phyloP scores from a whole-genome alignment of 495 filamentous ascomycete genomes.

The Neurospora intermedia region DNA sequence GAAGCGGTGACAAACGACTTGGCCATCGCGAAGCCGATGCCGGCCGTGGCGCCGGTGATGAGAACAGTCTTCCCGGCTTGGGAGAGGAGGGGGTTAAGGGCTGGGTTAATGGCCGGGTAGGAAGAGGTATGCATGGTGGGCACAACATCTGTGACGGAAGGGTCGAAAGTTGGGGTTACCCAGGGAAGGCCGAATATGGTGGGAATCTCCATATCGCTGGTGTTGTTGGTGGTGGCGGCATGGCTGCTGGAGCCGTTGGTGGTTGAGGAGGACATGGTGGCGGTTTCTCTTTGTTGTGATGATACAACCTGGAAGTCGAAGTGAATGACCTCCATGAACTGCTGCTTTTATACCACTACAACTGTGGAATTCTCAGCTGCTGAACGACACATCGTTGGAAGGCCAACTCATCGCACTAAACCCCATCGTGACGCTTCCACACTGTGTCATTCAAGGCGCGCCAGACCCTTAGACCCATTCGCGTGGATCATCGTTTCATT shows the following conservation, averaged over 20 bases:
- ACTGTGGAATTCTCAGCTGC: not conserved
- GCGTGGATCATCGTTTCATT: too few species aligned
- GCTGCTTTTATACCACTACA: not conserved
- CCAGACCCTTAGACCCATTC: too few species aligned
- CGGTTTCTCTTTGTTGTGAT: not conserved
- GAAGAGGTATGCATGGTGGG: slow-evolving; percentile 21
- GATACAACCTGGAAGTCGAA: not conserved
- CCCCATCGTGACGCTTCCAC: not conserved
- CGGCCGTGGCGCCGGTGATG: slow-evolving; percentile 33
- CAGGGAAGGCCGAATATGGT: slow-evolving; percentile 14
- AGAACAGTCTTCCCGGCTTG: slow-evolving; percentile 35
- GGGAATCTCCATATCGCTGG: slow-evolving; percentile 22
- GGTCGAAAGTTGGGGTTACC: not conserved
- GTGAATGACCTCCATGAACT: not conserved
- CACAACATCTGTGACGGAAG: not conserved
- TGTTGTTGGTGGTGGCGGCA: slow-evolving; percentile 13
- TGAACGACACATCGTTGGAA: not conserved
- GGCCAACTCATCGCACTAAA: not conserved
- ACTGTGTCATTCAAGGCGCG: not conserved
- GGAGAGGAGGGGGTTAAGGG: slow-evolving; percentile 21
- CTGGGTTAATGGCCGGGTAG: slow-evolving; percentile 34
- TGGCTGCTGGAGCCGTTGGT: not conserved
- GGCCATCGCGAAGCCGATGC: slow-evolving; percentile 29
- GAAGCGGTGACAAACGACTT: slow-evolving; percentile 25
- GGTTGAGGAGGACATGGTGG: not conserved